Evolutionary conservation across 2,329 filamentous ascomycete genomes (phyloP), one percentile per base, ranked within the genome.

Genomic region (Neofusicoccum ribis): DNA sequence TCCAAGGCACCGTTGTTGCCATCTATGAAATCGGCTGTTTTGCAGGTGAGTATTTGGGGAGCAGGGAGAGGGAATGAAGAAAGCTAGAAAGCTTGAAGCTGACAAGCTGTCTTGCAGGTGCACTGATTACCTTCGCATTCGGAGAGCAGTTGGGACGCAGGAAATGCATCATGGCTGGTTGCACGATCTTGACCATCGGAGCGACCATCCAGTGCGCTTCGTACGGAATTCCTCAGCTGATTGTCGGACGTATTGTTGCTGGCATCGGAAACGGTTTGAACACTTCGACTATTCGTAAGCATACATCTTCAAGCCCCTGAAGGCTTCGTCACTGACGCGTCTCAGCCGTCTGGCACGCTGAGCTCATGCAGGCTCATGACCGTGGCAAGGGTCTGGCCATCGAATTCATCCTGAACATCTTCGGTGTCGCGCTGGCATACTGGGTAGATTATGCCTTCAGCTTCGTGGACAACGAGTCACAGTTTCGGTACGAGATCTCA

Each of bases 1-100:
- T 80, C n/a, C 80, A 83, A 70, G 80, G 80, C 17, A 85, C 83
- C 0, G 82, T 86, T 11, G 85, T 83, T 1, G 84, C 85, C 3
- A 82, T 86, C 63, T 87, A 87, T 71, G 63, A 65, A 20, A 59
- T 65, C 2, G 51, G 63, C 20, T 59, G 51, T 41, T 65, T 23
- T 23, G 23, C 23, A 3, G 23, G 23, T 23, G 23, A 23, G 3
- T 23, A 23, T 23, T 23, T 23, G 23, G 23, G 3, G 23, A 23
- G 23, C 23, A 23, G 23, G 23, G 23, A 23, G 23, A 23, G 23
- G 23, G 23, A 23, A 23, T 3, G 23, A 23, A 23, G 23, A 23
- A 3, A 23, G 23, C 23, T 23, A 23, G 23, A 23, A 0, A 23
- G 3, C 23, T 23, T 23, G 23, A 23, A 23, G 23, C 23, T 23